These are phyloP conservation scores for Daldinia grandis DNA, from an alignment of 495 filamentous ascomycete genomes.

Conservation along the genomic window DNA sequence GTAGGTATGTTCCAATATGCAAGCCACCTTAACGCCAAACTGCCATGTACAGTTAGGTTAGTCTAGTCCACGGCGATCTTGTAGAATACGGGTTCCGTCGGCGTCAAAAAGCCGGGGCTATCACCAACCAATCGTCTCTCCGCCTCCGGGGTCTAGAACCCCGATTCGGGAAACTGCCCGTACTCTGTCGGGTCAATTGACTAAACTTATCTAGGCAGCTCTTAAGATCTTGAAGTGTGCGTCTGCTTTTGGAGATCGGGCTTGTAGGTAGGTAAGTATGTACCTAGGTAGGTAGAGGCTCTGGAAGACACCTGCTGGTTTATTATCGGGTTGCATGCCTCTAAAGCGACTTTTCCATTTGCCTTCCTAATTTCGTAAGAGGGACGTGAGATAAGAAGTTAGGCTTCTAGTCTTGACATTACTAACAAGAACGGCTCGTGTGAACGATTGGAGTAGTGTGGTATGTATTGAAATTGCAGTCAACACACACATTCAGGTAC, in stretches of 20 bases:
- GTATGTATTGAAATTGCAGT: not conserved
- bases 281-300: too few relatives aligned
- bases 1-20: conserved; percentile 13
- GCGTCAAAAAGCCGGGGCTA: conserved; percentile 11
- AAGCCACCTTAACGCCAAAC: conserved; percentile 12
- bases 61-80: conserved; percentile 20
- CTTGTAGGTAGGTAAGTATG: too few relatives aligned
- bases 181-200: conserved; percentile 1
- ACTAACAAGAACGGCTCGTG: not conserved
- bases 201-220: conserved; percentile 36
- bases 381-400: not conserved
- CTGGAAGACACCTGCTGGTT: conserved; percentile 6
- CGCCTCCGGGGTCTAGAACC: not conserved
- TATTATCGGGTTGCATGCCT: not conserved
- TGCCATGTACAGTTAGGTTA: too few relatives aligned
- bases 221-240: not conserved
- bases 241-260: conserved; percentile 2
- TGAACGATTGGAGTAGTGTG: not conserved
- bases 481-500: not conserved
- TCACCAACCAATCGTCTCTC: conserved; percentile 25
- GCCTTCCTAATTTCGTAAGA: conserved; percentile 21
- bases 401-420: not conserved
- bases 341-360: not conserved
- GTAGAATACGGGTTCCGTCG: conserved; percentile 36
- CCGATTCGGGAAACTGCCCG: conserved; percentile 36